phyloP scores from a whole-genome alignment of 2,329 filamentous ascomycete genomes.

The Teratosphaeria pseudoeucalypti region DNA sequence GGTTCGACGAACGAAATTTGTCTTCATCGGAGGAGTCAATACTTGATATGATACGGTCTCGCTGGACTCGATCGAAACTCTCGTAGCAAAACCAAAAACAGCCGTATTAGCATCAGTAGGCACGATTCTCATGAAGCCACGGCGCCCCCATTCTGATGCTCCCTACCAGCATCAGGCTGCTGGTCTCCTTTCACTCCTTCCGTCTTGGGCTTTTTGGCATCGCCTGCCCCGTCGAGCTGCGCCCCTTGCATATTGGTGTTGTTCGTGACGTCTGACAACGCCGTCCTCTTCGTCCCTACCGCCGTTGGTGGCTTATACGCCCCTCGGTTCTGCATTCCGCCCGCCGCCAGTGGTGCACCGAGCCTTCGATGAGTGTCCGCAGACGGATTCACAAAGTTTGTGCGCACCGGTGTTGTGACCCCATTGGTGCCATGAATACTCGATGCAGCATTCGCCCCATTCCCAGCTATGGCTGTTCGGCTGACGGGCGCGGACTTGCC shows the following conservation, averaged over 20 bases:
- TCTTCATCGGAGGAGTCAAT: not conserved
- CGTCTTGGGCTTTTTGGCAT: slow-evolving; percentile 31
- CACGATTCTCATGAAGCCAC: not conserved
- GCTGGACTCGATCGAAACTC: not conserved
- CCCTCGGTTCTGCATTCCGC: slow-evolving; percentile 30
- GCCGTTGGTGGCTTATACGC: slow-evolving; percentile 36
- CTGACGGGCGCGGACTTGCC: slow-evolving; percentile 62
- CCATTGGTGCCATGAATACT: slow-evolving; percentile 8
- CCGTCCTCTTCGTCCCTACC: slow-evolving; percentile 24
- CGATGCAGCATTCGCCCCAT: slow-evolving; percentile 1
- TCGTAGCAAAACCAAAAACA: not conserved
- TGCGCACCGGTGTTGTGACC: slow-evolving; percentile 12
- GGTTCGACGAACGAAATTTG: not conserved
- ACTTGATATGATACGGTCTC: not conserved
- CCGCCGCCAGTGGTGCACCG: slow-evolving; percentile 36
- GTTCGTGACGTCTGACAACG: slow-evolving; percentile 39
- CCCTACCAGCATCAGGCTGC: not conserved
- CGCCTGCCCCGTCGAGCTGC: slow-evolving; percentile 25
- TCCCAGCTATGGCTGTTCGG: slow-evolving; percentile 23
- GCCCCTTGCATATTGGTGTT: not conserved
- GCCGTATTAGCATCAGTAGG: not conserved
- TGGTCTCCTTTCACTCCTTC: not conserved
- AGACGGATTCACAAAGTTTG: slow-evolving; percentile 41
- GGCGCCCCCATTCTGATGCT: not conserved
- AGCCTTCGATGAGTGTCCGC: slow-evolving; percentile 37